Evolutionary conservation across 2,329 filamentous ascomycete genomes (phyloP).

Genomic region (Acrocalymma vagum): DNA sequence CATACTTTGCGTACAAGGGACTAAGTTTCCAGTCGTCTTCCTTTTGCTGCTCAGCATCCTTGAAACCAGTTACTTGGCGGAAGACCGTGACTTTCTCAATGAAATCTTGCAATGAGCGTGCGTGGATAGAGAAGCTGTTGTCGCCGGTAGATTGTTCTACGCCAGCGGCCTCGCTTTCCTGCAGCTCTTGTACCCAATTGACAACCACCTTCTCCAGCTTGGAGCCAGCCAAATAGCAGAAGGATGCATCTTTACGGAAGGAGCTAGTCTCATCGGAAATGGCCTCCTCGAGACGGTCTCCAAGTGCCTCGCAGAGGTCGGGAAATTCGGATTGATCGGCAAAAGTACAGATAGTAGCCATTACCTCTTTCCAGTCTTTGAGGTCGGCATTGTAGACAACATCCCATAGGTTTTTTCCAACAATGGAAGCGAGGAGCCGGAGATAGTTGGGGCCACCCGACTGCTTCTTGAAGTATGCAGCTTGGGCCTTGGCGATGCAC

Average conservation of each 20-base stretch:
- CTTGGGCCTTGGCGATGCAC: conserved; percentile 92
- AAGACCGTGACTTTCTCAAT: conserved; percentile 99
- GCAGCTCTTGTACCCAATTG: conserved; percentile 91
- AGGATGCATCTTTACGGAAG: conserved; percentile 85
- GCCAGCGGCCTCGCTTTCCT: conserved; percentile 80
- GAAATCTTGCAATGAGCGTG: conserved; percentile 86
- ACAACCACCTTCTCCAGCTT: conserved; percentile 96
- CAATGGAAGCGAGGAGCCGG: conserved; percentile 87
- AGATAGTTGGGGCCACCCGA: conserved; percentile 88
- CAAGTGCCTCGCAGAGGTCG: conserved; percentile 92
- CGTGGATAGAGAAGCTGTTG: conserved; percentile 91
- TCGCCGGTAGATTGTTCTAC: conserved; percentile 74
- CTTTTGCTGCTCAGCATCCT: conserved; percentile 76
- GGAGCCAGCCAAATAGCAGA: conserved; percentile 95
- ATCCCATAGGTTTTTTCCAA: conserved; percentile 97
- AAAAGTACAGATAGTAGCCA: conserved; percentile 95
- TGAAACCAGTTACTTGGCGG: conserved; percentile 90
- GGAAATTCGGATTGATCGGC: conserved; percentile 91
- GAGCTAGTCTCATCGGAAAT: conserved; percentile 59
- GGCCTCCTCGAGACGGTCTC: conserved; percentile 84
- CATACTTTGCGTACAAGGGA: conserved; percentile 90
- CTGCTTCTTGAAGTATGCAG: conserved; percentile 87
- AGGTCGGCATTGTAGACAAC: conserved; percentile 96
- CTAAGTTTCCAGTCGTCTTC: conserved; percentile 87
- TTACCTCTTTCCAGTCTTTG: conserved; percentile 93